Evolutionary conservation across 164 flowering plant species (phyloP), one percentile per base, ranked within the genome.

Genomic region (Berberis thunbergii): DNA sequence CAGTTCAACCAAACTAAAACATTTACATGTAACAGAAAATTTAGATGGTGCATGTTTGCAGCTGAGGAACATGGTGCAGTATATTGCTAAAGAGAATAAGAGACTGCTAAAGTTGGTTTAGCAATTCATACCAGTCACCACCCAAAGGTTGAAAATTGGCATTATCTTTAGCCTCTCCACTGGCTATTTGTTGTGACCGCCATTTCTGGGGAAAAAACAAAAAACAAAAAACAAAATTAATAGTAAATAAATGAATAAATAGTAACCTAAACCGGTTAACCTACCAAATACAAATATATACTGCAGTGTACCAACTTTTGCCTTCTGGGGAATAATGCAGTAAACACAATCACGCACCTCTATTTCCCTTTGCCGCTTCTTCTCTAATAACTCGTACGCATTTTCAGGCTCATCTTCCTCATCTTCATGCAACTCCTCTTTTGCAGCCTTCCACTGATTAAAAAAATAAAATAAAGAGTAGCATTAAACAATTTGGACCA

Each of bases 71-170:
- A 39, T 26, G 52, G 49, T 43, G 8, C 4, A 38, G 59, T 43
- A 12, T 3, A 12, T n/a, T 2, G 10, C 10, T 65, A 13, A 26
- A 52, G 26, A 42, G 3, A 43, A 7, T 43, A 26, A 26, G 26
- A 26, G 26, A 26, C 26, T 45, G 45, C 12, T 41, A 12, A 56
- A 53, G 57, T 56, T 2, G 45, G 41, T 9, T 39, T 49, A 4
- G 63, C 39, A 52, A 41, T 44, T 3, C 83, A 56, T 84, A 95
- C 99, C 99, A 91, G 74, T 95, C 97, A 73, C 96, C 86, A 65
- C 97, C 99, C 56, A 95, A 69, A 6, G 97, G 97, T 78, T 87
- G 97, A 75, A 95, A 95, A 76, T 95, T 95, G 42, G 99, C 99
- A 79, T 95, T 95, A 50, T 82, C 92, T 77, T 75, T 86, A 55